Evolutionary conservation across 2,329 filamentous ascomycete genomes (phyloP).

Genomic region (Arachnomyces sp.): DNA sequence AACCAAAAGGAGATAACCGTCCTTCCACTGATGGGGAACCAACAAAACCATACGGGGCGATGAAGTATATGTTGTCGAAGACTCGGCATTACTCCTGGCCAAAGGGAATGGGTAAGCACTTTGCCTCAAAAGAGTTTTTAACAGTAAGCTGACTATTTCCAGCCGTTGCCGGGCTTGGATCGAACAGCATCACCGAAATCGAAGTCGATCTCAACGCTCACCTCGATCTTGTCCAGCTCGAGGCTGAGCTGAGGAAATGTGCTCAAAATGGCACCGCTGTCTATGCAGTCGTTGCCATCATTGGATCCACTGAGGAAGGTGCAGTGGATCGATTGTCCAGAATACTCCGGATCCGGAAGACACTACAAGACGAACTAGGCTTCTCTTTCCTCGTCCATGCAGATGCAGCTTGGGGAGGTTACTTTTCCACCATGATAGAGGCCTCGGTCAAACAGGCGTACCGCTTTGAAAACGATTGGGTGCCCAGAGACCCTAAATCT

Average conservation of each 20-base stretch:
- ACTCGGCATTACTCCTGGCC: constrained; percentile 3
- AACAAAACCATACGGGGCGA: constrained; percentile 15
- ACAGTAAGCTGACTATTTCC: no score
- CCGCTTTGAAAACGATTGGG: no score
- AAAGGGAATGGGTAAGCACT: neutral
- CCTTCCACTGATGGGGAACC: no score
- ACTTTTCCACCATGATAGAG: constrained; percentile 41
- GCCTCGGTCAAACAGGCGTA: no score
- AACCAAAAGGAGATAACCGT: no score
- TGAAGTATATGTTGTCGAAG: neutral
- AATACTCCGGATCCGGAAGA: constrained; percentile 33
- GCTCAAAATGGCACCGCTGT: constrained; percentile 26
- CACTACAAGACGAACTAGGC: constrained; percentile 31
- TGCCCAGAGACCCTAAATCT: no score
- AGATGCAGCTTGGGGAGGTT: constrained; percentile 45
- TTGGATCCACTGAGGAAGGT: constrained; percentile 43
- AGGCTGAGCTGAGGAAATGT: neutral
- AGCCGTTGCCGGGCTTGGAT: constrained; percentile 40
- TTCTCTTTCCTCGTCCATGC: constrained; percentile 41
- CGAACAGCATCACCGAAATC: constrained; percentile 33
- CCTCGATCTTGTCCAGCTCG: constrained; percentile 22
- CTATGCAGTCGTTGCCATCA: constrained; percentile 38
- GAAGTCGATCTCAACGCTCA: constrained; percentile 33
- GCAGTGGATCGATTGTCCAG: constrained; percentile 35
- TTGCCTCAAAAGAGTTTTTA: no score